Evolutionary conservation across 306 rosid genomes (phyloP).

Genomic region (Vicia sativa): DNA sequence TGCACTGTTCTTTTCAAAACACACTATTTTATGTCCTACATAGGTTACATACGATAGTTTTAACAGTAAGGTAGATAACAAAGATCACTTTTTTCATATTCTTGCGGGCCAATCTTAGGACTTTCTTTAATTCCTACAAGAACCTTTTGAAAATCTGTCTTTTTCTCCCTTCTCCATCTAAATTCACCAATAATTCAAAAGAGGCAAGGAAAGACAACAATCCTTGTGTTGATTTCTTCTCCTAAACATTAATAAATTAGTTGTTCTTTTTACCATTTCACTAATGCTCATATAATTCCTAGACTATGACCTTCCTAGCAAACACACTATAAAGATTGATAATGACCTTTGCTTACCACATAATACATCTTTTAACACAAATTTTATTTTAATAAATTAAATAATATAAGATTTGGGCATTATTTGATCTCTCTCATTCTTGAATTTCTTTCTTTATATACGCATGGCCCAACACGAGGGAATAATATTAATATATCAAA

Average conservation of each 20-base stretch:
- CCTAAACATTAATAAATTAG: not conserved
- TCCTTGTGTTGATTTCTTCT: slow-evolving; percentile 37
- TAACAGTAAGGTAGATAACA: slow-evolving; percentile 46
- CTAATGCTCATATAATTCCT: slow-evolving; percentile 44
- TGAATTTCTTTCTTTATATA: slow-evolving; percentile 21
- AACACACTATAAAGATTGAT: slow-evolving; percentile 28
- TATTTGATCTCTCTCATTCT: slow-evolving; percentile 39
- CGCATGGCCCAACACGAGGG: slow-evolving; percentile 48
- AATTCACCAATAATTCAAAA: slow-evolving; percentile 49
- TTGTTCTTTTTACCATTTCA: slow-evolving; percentile 37
- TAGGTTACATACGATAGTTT: slow-evolving; percentile 42
- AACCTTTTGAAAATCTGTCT: slow-evolving; percentile 44
- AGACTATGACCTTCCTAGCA: slow-evolving; percentile 42
- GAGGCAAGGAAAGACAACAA: slow-evolving; percentile 28
- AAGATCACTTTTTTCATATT: slow-evolving; percentile 46
- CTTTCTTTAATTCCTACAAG: slow-evolving; percentile 40
- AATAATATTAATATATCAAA: slow-evolving; percentile 17
- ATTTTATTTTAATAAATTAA: slow-evolving; percentile 12
- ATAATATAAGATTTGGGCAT: slow-evolving; percentile 48
- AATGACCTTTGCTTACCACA: slow-evolving; percentile 37
- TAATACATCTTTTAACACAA: slow-evolving; percentile 30
- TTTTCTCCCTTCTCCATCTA: slow-evolving; percentile 41
- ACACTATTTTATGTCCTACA: slow-evolving; percentile 7
- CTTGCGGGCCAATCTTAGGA: slow-evolving; percentile 30
- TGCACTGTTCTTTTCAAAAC: not conserved